These are phyloP conservation scores for Leptographium wingfieldii DNA, from an alignment of 2,329 filamentous ascomycete genomes.

Conservation along the genomic window DNA sequence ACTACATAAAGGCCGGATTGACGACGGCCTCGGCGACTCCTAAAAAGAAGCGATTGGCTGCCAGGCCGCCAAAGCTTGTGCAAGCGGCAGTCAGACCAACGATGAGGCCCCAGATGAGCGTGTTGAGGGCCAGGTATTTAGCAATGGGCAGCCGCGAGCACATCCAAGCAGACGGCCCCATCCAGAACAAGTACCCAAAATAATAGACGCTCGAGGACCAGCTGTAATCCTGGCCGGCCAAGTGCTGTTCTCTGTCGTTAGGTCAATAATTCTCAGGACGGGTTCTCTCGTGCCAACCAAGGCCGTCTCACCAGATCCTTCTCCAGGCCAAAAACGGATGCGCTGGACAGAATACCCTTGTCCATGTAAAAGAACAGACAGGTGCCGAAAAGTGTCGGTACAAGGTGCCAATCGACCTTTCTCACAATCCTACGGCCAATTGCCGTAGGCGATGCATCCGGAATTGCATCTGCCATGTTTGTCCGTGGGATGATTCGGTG, in stretches of 20 bases:
- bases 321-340: background rate
- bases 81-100: slow-evolving; percentile 8
- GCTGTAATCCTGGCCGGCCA: slow-evolving; percentile 30
- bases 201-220: slow-evolving; percentile 34
- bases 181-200: slow-evolving; percentile 26
- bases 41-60: slow-evolving; percentile 38
- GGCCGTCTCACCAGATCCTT: slow-evolving; percentile 21
- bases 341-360: slow-evolving; percentile 43
- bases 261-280: no score
- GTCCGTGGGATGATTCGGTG: no score
- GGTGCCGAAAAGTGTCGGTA: slow-evolving; percentile 43
- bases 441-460: slow-evolving; percentile 7
- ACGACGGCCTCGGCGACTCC: slow-evolving; percentile 43
- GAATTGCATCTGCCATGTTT: no score
- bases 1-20: slow-evolving; percentile 36
- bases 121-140: slow-evolving; percentile 9
- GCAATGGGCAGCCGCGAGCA: slow-evolving; percentile 7
- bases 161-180: slow-evolving; percentile 19
- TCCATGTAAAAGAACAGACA: slow-evolving; percentile 52
- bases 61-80: slow-evolving; percentile 25
- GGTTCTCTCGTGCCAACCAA: background rate
- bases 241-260: slow-evolving; percentile 11
- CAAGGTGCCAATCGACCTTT: slow-evolving; percentile 42
- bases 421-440: slow-evolving; percentile 27
- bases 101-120: slow-evolving; percentile 7